Evolutionary conservation across 768 basidiomycete genomes (phyloP).

Genomic region (Tephrocybe sp.): DNA sequence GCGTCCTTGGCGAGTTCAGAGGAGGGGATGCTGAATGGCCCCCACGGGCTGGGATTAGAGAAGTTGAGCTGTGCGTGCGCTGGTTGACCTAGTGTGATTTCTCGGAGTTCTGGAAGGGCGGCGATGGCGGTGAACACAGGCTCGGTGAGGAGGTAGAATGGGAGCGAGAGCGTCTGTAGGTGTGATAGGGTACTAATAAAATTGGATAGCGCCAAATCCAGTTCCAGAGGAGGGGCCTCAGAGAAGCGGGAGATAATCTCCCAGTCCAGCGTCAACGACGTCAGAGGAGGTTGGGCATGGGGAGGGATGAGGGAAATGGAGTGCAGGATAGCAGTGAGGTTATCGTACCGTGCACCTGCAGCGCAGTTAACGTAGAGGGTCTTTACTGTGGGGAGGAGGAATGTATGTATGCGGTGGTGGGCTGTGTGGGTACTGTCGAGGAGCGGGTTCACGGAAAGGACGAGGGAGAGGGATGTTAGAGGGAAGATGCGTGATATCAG

Average conservation of each 20-base stretch:
- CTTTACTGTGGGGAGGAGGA: slow-evolving; percentile 5
- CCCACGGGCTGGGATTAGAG: not conserved
- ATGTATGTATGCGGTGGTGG: not conserved
- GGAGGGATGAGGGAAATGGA: no score
- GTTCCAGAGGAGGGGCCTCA: not conserved
- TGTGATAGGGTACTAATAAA: slow-evolving; percentile 1
- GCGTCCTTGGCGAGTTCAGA: not conserved
- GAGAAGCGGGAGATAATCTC: not conserved
- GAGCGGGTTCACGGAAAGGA: not conserved
- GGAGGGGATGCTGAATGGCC: not conserved
- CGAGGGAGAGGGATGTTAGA: not conserved
- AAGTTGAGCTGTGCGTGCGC: not conserved
- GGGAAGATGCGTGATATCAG: slow-evolving; percentile 5
- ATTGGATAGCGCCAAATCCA: not conserved
- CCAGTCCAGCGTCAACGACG: slow-evolving; percentile 1
- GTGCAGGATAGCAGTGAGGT: not conserved
- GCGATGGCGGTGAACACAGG: not conserved
- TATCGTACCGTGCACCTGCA: not conserved
- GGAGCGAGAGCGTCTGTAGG: not conserved
- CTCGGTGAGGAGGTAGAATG: not conserved
- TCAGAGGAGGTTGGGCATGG: not conserved
- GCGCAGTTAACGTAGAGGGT: not conserved
- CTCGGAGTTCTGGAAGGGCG: not conserved
- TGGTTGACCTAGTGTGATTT: not conserved
- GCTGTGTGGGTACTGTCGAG: not conserved